Evolutionary conservation across 345 rosid species (phyloP).

Genomic region (Mangifera indica): DNA sequence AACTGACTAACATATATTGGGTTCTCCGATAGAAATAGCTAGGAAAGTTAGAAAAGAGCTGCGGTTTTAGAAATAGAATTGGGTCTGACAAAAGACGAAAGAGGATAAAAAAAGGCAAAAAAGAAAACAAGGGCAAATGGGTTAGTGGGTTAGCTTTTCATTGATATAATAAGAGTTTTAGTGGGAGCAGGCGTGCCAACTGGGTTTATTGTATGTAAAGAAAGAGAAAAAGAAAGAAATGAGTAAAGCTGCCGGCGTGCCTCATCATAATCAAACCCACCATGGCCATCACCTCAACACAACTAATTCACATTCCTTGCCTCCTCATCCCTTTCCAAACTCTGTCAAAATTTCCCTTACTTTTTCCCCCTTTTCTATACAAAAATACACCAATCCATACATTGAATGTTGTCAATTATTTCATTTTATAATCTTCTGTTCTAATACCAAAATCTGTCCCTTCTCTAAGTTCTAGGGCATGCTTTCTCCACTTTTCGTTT

Average conservation of each 20-base stretch:
- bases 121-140: constrained; percentile 31
- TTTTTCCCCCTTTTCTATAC: constrained; percentile 21
- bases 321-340: constrained; percentile 70
- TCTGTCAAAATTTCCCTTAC: constrained; percentile 45
- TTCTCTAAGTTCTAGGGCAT: constrained; percentile 41
- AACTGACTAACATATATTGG: constrained; percentile 25
- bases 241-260: constrained; percentile 98
- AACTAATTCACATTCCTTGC: constrained; percentile 51
- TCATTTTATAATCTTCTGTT: constrained; percentile 17
- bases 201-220: constrained; percentile 26
- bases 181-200: constrained; percentile 78
- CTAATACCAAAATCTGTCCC: constrained; percentile 20
- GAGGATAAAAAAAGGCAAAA: not conserved
- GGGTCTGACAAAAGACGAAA: constrained; percentile 42
- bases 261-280: constrained; percentile 70
- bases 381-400: constrained; percentile 25
- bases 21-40: constrained; percentile 1
- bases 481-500: constrained; percentile 16
- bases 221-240: constrained; percentile 16
- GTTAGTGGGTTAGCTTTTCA: constrained; percentile 58
- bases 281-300: constrained; percentile 31
- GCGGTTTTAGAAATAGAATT: constrained; percentile 29
- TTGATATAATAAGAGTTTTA: constrained; percentile 28
- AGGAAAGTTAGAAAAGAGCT: constrained; percentile 18
- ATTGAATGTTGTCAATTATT: not conserved